Base-by-base conservation (phyloP, 495 filamentous ascomycete genomes). In the Aspergillus affinis region DNA sequence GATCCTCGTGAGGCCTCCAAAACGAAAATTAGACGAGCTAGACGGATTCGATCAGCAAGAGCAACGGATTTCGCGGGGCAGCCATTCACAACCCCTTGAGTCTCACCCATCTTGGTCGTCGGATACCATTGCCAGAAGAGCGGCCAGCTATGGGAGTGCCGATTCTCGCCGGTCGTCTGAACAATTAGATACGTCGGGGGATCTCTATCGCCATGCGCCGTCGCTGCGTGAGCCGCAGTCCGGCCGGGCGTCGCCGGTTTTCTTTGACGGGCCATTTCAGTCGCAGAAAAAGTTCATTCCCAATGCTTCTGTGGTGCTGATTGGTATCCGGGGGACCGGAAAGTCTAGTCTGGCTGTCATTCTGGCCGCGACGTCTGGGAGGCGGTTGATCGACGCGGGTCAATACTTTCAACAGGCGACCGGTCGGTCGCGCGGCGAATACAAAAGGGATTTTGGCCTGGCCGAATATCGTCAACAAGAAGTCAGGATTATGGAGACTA, bases 301-400 rank as follows among this genome's bases (percentile, higher is more conserved):
- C 0, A 79, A 86, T 62, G 85, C 87, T 3, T 90, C 89, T 2
- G 83, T 93, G 54, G 87, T 91, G 1, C 77, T 93, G 19, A 82
- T 92, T 23, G 90, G 90, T 20, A 84, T 88, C 55, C 86, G 87
- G 18, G 89, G 90, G 4, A 86, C 88, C 6, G 89, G 89, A 15
- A 92, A 92, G 68, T 86, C 88, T 6, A 90, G 87, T 18, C 78
- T 93, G 12, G 89, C 86, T 2, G 86, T 92, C 62, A 89, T 93
- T 50, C 84, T 87, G n/a, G 87, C 89, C 4, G 87, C 87, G 20
- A 81, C 86, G 60, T 86, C 88, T 17, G 83, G 84, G 15, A 82
- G 88, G 13, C 83, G 86, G 21, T 78, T 93, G 21, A 84, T 91
- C 50, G 90, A 90, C 56, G 83, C 85, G 54, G 89, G 92, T 65